Evolutionary conservation across 352 stramenopile species (phyloP).

Genomic region (Pythium folliculosum): DNA sequence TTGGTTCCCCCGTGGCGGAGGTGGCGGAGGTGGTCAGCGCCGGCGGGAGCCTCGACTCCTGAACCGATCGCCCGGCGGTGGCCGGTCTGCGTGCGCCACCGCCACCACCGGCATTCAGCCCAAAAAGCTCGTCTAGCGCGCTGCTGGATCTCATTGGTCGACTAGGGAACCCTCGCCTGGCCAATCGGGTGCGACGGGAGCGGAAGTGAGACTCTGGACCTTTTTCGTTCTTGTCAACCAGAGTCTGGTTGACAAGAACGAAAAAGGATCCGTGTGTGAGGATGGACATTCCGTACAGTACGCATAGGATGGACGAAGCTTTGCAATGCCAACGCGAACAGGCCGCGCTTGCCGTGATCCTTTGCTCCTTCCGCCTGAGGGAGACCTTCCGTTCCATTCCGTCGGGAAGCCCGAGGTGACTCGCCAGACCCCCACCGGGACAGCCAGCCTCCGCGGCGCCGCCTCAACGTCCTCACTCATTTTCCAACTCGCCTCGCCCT

Average conservation of each 20-base stretch:
- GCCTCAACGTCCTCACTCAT: constrained; percentile 13
- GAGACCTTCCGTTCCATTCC: not conserved
- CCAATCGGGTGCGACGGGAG: not conserved
- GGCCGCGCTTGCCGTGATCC: not conserved
- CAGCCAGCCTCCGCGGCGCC: no score
- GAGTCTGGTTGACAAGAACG: not conserved
- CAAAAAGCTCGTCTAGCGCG: not conserved
- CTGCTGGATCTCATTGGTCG: constrained; percentile 1
- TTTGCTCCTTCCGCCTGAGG: not conserved
- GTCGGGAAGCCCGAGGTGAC: not conserved
- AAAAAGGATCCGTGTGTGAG: not conserved
- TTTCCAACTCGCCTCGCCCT: constrained; percentile 12
- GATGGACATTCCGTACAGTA: not conserved
- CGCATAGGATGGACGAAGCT: not conserved
- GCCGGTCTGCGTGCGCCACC: not conserved
- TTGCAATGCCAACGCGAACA: not conserved
- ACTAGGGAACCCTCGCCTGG: not conserved
- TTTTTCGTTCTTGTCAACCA: not conserved
- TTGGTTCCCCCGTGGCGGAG: no score
- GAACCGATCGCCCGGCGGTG: not conserved
- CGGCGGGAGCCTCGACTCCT: no score
- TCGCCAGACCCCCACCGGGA: not conserved
- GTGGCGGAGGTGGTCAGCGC: no score
- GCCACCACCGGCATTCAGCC: not conserved
- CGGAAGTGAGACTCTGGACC: not conserved